Base-by-base conservation (phyloP, 768 basidiomycete species). In the Mycena leptocephala region DNA sequence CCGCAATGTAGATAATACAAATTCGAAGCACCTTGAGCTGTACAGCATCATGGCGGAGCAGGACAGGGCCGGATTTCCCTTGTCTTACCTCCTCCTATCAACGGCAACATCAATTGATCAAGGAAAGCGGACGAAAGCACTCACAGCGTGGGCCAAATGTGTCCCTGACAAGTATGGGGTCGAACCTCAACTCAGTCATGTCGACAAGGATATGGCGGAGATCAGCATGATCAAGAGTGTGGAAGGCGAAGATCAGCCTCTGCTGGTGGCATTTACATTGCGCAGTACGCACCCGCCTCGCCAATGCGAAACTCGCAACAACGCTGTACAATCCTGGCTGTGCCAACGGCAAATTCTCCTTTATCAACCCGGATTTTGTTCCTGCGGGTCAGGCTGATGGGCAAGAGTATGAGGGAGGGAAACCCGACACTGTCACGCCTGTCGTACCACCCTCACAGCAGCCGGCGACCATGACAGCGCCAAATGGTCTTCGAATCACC, bases 11-110 rank as follows among this genome's bases (percentile, higher is more conserved):
- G 78, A 70, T 32, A 70, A 76, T n/a, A 79, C 78, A 10, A 82
- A 82, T 30, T 66, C 82, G 1, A 68, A 72, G 48, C 64, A 81
- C 53, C 78, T 82, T 28, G 78, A 82, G 67, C 75, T 82, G 2
- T 82, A 82, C 59, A 74, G 75, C 30, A 68, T 82, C 28, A 70
- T 82, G 43, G 74, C 53, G 1, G 82, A 82, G 70, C 61, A 77
- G 32, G 80, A 82, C 63, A 70, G 72, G 70, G 76, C 79, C 8
- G 81, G 81, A 6, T 79, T 82, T 62, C 81, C 80, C 1, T 33
- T 82, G 18, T 74, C 74, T 30, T 82, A 82, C 63, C 78, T 74
- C 35, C 70, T 82, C 5, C 56, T 82, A 22, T 81, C 80, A 18
- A 82, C 82, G 2, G 80, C 77, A 1, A 68, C 58, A 1, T 62